phyloP scores from a whole-genome alignment of 176 grass and related monocot species.

The Triticum dicoccoides region DNA sequence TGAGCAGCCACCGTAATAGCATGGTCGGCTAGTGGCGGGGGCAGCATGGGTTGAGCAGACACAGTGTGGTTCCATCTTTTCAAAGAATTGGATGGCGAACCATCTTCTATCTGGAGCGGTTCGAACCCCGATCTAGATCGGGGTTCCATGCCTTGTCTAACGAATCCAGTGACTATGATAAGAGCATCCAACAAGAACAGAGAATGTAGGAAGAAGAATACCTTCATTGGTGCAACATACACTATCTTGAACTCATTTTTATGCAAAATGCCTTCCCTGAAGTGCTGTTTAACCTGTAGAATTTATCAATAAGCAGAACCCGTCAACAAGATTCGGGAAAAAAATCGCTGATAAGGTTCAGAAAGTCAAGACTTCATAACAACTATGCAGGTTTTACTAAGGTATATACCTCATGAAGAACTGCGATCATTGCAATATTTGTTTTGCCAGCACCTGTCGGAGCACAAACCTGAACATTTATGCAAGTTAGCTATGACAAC shows the following conservation, averaged over 20 bases:
- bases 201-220: slow-evolving; percentile 36
- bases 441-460: slow-evolving; percentile 99
- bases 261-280: slow-evolving; percentile 91
- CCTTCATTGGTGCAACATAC: slow-evolving; percentile 99
- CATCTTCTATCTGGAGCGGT: neutral
- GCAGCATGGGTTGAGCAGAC: neutral
- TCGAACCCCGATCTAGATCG: neutral
- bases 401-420: slow-evolving; percentile 91
- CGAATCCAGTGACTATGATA: neutral
- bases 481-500: slow-evolving; percentile 32
- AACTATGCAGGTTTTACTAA: slow-evolving; percentile 20
- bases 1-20: neutral
- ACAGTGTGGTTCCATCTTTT: neutral
- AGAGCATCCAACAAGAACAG: slow-evolving; percentile 2
- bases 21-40: neutral
- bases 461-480: slow-evolving; percentile 84
- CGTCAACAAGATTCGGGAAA: neutral
- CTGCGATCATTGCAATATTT: slow-evolving; percentile 97
- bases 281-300: slow-evolving; percentile 90
- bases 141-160: neutral
- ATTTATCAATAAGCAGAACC: slow-evolving; percentile 8
- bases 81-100: neutral
- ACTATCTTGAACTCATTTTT: slow-evolving; percentile 99
- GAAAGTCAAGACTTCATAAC: slow-evolving; percentile 10
- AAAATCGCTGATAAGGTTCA: neutral